Evolutionary conservation across 2,329 filamentous ascomycete species (phyloP).

Genomic region (Thielaviopsis cerberus): DNA sequence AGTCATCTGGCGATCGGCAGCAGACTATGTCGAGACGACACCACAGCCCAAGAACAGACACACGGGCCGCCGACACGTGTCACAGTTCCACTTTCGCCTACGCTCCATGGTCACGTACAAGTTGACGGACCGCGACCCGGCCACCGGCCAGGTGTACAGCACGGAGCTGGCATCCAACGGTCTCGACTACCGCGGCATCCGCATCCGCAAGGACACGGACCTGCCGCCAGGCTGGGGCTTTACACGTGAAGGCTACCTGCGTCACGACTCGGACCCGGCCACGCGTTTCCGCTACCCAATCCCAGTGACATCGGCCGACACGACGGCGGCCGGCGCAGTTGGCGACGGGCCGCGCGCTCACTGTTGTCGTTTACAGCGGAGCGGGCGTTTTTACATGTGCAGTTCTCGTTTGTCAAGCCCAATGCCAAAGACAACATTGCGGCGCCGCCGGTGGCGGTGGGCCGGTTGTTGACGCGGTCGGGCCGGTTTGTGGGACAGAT

Average conservation of each 20-base stretch:
- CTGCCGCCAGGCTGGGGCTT: slow-evolving; percentile 23
- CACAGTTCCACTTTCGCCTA: slow-evolving; percentile 22
- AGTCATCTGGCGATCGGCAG: slow-evolving; percentile 24
- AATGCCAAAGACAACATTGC: slow-evolving; percentile 14
- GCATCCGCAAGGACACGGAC: slow-evolving; percentile 18
- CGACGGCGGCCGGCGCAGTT: slow-evolving; percentile 1
- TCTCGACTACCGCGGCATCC: slow-evolving; percentile 22
- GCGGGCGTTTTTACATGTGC: slow-evolving; percentile 23
- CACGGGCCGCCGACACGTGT: slow-evolving; percentile 20
- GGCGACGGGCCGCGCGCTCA: slow-evolving; percentile 19
- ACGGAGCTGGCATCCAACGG: slow-evolving; percentile 22
- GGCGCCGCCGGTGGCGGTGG: slow-evolving; percentile 25
- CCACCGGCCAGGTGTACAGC: slow-evolving; percentile 9
- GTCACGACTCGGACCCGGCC: slow-evolving; percentile 22
- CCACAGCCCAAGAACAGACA: slow-evolving; percentile 18
- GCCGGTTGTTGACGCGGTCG: slow-evolving; percentile 22
- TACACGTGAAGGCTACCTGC: slow-evolving; percentile 20
- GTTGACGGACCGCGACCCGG: slow-evolving; percentile 22
- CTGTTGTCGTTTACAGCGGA: slow-evolving; percentile 24
- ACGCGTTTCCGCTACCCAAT: slow-evolving; percentile 26
- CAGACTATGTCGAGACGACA: slow-evolving; percentile 25
- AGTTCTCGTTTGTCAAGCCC: slow-evolving; percentile 20
- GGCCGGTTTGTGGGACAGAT: slow-evolving; percentile 25
- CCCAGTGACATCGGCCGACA: slow-evolving; percentile 19
- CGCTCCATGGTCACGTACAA: slow-evolving; percentile 22